Base-by-base conservation (phyloP, 1,139 yeast species). In the Diutina siamensis region DNA sequence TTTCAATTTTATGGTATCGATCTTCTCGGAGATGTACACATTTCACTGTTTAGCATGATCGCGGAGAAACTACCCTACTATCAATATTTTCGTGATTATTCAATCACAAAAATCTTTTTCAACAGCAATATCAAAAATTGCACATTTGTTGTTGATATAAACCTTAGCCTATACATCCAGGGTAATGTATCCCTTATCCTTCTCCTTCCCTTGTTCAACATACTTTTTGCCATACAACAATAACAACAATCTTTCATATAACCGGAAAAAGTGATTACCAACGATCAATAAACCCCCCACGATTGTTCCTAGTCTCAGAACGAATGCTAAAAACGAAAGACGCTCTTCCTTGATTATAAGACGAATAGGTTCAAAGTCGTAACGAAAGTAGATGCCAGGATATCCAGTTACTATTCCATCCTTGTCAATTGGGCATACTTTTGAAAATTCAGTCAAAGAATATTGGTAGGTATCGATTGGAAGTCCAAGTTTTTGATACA, bases 361-460 rank as follows among this genome's bases (percentile, higher is more conserved):
- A 46, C 81, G 75, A 40, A 92, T 76, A 3, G 97, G 94, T 56
- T 92, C 97, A 59, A 92, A 87, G 53, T 86, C 89, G 60, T 89
- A 92, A 47, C 75, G 76, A 67, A 92, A 77, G 57, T 73, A 84
- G 34, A 92, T 80, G 0, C 97, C 97, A 2, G 97, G 95, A 8
- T 10, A 19, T 15, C 35, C 40, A 13, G 8, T 3, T 4, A 34
- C 34, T 2, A 72, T 58, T 1, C 60, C 60, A 3, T 52, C 48
- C 5, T 53, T 51, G 19, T 57, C 54, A 46, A 60, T 59, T 25
- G 57, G 56, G n/a, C 49, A 46, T 45, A 55, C 51, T 3, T 49
- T 55, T 50, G 62, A 71, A 45, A 70, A 72, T 55, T 80, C 85
- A 10, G 84, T 80, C 31, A 87, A 74, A 0, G 97, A 81, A 61